Evolutionary conservation across 768 basidiomycete species (phyloP).

Genomic region (Tylopilus vinaceipallidus): DNA sequence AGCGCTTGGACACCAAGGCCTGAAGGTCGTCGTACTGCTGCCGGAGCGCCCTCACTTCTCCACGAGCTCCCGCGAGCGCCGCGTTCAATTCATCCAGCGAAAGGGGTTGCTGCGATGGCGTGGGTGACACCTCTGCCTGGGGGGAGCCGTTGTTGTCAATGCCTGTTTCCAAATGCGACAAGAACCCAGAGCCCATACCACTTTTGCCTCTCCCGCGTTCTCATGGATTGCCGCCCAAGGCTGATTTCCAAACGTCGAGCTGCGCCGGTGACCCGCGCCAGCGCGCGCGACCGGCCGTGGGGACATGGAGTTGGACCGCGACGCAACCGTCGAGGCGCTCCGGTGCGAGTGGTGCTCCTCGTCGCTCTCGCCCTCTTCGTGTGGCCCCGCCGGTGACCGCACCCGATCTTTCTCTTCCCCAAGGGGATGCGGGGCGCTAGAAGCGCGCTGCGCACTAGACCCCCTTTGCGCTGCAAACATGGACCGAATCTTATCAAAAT

Average conservation of each 20-base stretch:
- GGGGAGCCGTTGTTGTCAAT: conserved; percentile 5
- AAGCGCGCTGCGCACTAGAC: no score
- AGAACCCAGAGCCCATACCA: background rate
- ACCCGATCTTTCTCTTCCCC: background rate
- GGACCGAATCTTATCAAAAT: conserved; percentile 30
- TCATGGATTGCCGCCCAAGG: conserved; percentile 13
- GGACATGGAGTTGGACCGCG: conserved; percentile 15
- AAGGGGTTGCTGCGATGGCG: conserved; percentile 11
- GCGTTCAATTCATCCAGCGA: conserved; percentile 26
- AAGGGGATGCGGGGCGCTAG: background rate
- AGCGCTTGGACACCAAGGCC: conserved; percentile 14
- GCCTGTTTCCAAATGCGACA: background rate
- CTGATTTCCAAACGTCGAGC: conserved; percentile 24
- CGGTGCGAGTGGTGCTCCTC: conserved; percentile 13
- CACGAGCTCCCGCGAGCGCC: conserved; percentile 21
- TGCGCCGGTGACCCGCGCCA: conserved; percentile 16
- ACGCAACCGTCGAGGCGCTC: conserved; percentile 9
- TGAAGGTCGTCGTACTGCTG: conserved; percentile 26
- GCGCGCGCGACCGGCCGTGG: conserved; percentile 8
- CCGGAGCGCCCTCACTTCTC: conserved; percentile 27
- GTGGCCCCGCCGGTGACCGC: background rate
- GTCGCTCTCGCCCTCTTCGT: conserved; percentile 17
- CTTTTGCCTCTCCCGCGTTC: conserved; percentile 5
- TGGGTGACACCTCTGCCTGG: conserved; percentile 9
- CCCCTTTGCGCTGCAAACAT: conserved; percentile 25